Evolutionary conservation across 495 filamentous ascomycete species (phyloP), one percentile per base, ranked within the genome.

Genomic region (Lineolata rhizophorae): DNA sequence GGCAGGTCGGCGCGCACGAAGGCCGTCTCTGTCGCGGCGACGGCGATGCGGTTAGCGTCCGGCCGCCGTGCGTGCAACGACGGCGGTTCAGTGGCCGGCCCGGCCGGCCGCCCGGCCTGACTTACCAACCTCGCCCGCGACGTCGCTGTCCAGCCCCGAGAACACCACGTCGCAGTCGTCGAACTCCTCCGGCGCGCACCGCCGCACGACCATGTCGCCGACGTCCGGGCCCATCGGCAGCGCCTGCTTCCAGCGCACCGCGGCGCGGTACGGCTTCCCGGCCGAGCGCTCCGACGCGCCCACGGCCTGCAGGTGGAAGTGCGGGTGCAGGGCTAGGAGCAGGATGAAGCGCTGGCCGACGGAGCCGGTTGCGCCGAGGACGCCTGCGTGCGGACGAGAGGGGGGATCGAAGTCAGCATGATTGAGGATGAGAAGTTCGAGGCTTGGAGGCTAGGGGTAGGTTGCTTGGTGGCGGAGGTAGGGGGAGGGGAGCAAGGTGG

Each of bases 271-370:
- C 37, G 50, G 51, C 45, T 59, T 57, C 18, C 55, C 55, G 1
- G 55, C 51, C 11, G 50, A 54, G 9, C 50, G 39, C 29, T 54
- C 46, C 10, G 46, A 49, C 3, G 52, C 54, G 9, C 55, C 53
- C 14, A 57, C 48, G 18, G 50, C 53, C 27, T 54, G 40, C 8
- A 61, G 46, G 5, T 48, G 46, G 30, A 57, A 52, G 36, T 56
- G 52, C 6, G 50, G 50, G 35, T 59, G 55, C 3, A 48, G 36
- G 1, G 55, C 53, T 25, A 57, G 50, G 1, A 59, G 41, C 4
- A 59, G 50, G 35, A 59, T 55, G 38, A 57, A 57, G 24, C 55
- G 51, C 26, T 56, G 56, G 17, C 54, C 55, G 0, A 59, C 52
- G 10, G 51, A 51, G 27, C 55, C 54, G 10, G 55, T 58, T 29